Conservation (phyloP, 1,284 basidiomycete species). For the Cutaneotrichosporon dermatis region DNA sequence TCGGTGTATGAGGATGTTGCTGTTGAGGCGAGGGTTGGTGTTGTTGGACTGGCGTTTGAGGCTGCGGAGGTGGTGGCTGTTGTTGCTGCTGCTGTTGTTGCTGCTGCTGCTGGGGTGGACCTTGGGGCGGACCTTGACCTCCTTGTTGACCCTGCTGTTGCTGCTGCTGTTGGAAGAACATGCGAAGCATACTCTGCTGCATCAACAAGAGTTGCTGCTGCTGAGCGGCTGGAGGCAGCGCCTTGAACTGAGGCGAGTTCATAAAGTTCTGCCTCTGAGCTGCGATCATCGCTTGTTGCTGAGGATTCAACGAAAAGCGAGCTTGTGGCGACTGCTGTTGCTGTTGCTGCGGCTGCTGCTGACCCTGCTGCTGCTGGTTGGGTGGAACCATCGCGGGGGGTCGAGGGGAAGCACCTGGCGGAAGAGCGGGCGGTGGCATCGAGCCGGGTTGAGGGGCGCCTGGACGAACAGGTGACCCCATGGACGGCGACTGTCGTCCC, state of each 20-base stretch:
- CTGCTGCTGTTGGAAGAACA: constrained; percentile 23
- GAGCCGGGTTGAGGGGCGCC: constrained; percentile 16
- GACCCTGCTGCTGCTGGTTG: not conserved
- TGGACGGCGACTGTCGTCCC: constrained; percentile 22
- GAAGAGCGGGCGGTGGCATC: constrained; percentile 22
- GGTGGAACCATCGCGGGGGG: constrained; percentile 15
- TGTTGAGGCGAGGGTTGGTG: constrained; percentile 6
- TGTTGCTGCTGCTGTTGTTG: constrained; percentile 26
- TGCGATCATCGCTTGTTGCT: constrained; percentile 36
- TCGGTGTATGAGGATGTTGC: constrained; percentile 10
- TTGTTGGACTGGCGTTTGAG: constrained; percentile 21
- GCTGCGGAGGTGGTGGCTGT: constrained; percentile 25
- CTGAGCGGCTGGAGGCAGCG: constrained; percentile 34
- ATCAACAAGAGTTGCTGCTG: constrained; percentile 32
- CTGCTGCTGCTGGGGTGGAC: constrained; percentile 15
- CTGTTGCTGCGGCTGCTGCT: not conserved
- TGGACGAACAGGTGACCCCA: constrained; percentile 17
- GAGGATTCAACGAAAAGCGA: constrained; percentile 21
- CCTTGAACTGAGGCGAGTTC: constrained; percentile 26
- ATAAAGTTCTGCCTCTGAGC: constrained; percentile 21
- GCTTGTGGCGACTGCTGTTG: not conserved
- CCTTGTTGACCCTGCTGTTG: constrained; percentile 15
- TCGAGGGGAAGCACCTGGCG: constrained; percentile 18
- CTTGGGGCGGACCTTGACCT: constrained; percentile 9
- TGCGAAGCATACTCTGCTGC: constrained; percentile 29